Conservation (phyloP, 352 stramenopile genomes). For the Pythium phragmitis region DNA sequence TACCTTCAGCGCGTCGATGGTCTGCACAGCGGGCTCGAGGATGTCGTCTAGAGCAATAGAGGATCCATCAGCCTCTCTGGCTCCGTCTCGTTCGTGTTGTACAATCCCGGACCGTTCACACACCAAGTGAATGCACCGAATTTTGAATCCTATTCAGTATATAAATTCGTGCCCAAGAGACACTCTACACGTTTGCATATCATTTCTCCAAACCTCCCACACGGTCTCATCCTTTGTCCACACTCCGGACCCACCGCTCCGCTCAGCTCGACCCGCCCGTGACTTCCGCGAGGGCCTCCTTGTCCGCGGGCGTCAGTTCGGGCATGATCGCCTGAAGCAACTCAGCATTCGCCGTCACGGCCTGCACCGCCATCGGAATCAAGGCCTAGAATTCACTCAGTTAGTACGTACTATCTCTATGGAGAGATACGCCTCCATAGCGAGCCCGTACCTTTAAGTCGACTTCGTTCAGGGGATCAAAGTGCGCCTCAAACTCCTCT, state of each 20-base stretch:
- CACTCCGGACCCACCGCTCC: not conserved
- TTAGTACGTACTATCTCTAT: not conserved
- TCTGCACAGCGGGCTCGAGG: too few relatives aligned
- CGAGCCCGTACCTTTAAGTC: constrained; percentile 58
- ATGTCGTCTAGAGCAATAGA: too few relatives aligned
- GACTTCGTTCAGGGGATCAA: constrained; percentile 77
- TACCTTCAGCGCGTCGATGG: too few relatives aligned
- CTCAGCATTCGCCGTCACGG: constrained; percentile 44
- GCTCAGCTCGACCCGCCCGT: constrained; percentile 22
- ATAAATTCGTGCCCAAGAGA: not conserved
- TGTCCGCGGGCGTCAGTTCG: constrained; percentile 65
- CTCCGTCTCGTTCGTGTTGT: too few relatives aligned
- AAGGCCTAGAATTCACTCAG: constrained; percentile 33
- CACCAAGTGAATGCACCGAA: not conserved
- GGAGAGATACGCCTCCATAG: not conserved
- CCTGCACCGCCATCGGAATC: constrained; percentile 61
- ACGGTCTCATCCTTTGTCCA: too few relatives aligned
- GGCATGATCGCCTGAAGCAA: constrained; percentile 65
- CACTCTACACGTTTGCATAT: too few relatives aligned
- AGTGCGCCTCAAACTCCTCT: constrained; percentile 79
- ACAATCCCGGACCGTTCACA: not conserved
- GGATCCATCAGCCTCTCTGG: too few relatives aligned
- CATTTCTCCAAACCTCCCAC: not conserved
- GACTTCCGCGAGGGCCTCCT: constrained; percentile 57
- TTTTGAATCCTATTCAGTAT: constrained; percentile 40